A percentile compares a stretch with the other conserved stretches of the same genome.
Conservation (phyloP, 192 early-diverging fungal genomes). For the Ambispora gerdemannii region DNA sequence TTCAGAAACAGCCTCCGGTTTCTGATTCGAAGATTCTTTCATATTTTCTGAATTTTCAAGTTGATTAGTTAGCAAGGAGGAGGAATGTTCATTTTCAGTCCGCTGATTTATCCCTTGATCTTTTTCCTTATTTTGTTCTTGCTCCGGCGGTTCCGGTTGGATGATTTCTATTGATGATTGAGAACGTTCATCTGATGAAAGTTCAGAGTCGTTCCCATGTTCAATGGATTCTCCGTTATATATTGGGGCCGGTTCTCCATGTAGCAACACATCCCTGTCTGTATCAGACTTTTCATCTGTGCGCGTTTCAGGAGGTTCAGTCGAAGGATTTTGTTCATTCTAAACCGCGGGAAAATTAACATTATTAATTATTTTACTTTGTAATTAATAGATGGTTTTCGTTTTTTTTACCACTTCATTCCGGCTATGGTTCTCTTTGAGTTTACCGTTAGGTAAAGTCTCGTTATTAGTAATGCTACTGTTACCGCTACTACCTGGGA, state of each 20-base stretch:
- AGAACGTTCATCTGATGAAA: background rate
- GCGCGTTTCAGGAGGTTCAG: background rate
- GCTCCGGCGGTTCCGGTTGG: background rate
- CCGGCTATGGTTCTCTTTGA: background rate
- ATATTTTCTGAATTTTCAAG: no score
- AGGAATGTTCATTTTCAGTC: background rate
- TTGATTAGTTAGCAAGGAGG: background rate
- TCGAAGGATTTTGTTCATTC: slow-evolving; percentile 15
- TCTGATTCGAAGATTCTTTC: no score
- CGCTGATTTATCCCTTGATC: background rate
- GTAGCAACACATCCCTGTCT: background rate
- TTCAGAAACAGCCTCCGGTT: no score
- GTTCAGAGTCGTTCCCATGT: slow-evolving; percentile 1
- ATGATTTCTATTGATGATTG: slow-evolving; percentile 4
- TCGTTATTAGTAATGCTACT: slow-evolving; percentile 42
- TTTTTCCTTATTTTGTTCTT: slow-evolving; percentile 1
- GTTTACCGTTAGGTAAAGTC: slow-evolving; percentile 29
- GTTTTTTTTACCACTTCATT: background rate
- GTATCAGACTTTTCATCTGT: background rate
- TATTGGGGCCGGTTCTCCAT: background rate
- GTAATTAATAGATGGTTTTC: background rate
- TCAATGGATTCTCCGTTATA: background rate
- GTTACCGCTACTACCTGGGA: slow-evolving; percentile 41
- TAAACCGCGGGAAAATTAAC: no score
- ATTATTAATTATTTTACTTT: no score